Conservation (phyloP, 164 flowering plant species). For the Magnolia changhungtana region DNA sequence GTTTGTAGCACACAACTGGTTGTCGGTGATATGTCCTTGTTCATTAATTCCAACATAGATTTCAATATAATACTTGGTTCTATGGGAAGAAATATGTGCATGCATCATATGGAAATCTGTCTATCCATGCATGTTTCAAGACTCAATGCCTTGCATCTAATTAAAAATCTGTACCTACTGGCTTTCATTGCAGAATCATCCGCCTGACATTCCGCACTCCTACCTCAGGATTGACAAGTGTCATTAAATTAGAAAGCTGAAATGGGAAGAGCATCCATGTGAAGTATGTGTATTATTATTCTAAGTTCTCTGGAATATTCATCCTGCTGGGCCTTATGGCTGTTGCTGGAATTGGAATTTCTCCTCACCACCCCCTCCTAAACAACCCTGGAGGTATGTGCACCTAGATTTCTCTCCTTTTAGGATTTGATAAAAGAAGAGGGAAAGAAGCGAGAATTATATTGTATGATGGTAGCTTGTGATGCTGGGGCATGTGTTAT, state of each 20-base stretch:
- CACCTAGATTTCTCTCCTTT: neutral
- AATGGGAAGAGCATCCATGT: neutral
- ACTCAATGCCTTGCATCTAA: neutral
- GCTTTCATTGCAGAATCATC: neutral
- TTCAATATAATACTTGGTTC: neutral
- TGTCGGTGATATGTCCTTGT: neutral
- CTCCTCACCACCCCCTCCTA: neutral
- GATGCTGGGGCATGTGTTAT: too few relatives aligned
- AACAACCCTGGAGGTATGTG: neutral
- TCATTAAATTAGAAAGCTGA: neutral
- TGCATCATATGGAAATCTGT: neutral
- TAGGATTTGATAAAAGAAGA: neutral
- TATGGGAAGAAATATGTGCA: neutral
- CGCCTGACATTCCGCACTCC: neutral
- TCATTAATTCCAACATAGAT: neutral
- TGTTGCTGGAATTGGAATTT: neutral
- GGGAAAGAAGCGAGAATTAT: neutral
- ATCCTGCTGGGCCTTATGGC: neutral
- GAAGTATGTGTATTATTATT: conserved; percentile 3
- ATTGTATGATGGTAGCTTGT: conserved; percentile 3
- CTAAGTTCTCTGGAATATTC: neutral
- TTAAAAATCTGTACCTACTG: neutral
- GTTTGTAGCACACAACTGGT: neutral
- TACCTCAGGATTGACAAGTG: neutral
- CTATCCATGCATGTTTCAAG: neutral